Base-by-base conservation (phyloP, 805 yeast genomes). In the Jamesozyma piceae region DNA sequence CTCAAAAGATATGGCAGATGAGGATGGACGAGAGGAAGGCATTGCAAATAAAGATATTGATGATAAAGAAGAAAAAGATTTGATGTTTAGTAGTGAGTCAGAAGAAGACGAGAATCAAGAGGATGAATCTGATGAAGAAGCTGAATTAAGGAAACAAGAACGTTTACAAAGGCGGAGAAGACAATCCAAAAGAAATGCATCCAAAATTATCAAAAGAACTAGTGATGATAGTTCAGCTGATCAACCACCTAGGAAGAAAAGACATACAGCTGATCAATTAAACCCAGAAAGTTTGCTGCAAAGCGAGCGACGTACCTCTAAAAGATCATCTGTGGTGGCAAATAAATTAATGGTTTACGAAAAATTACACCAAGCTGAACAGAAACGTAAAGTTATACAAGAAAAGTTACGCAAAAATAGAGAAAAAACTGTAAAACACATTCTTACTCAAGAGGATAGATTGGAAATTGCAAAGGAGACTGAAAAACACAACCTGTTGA, bases 381-480 rank as follows among this genome's bases (percentile, higher is more conserved):
- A 73, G 43, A 71, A 82, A 53, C 75, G 69, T 58, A 65, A 65
- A 52, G 57, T 53, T 50, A 51, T 65, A 28, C 67, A 71, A 37
- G 77, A 75, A 48, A 55, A 55, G 19, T 42, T 61, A 20, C 55
- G 69, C 38, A 70, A 74, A n/a, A 73, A 71, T 48, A 73, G 66
- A 43, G 73, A 73, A 45, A 63, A 67, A 32, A 60, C 69, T 37
- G 67, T 66, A 3, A 69, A 68, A 26, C 47, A 50, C 24, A 48
- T 54, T 18, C 42, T 67, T 44, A 67, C 72, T 1, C 72, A 70
- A 44, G 70, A 66, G 33, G 77, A 65, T 47, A 57, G 68, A 45
- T 43, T 69, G 36, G 80, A 73, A n/a, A 92, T 87, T 58, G 97
- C 98, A 1, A 67, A 79, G 37, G 82, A 80, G 51, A 92, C 97